Conservation (phyloP, 441 rosid species). For the Pelargonium cotyledonis region DNA sequence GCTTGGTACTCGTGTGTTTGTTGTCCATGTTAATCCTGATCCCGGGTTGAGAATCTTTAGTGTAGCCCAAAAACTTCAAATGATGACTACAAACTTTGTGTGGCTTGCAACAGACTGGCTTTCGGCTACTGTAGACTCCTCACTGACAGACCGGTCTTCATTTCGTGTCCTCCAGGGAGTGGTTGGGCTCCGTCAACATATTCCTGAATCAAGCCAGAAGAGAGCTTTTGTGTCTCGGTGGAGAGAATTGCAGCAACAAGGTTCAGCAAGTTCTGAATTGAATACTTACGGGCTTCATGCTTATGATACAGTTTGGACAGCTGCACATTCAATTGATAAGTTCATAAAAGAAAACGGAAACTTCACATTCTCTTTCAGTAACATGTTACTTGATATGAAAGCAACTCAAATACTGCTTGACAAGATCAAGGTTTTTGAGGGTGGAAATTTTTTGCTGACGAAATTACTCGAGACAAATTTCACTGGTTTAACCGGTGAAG, state of each 20-base stretch:
- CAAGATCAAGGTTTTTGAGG: slow-evolving; percentile 51
- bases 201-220: slow-evolving; percentile 46
- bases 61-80: slow-evolving; percentile 50
- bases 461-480: slow-evolving; percentile 54
- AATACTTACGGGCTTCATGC: slow-evolving; percentile 67
- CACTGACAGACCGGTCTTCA: slow-evolving; percentile 27
- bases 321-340: slow-evolving; percentile 54
- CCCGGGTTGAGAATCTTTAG: slow-evolving; percentile 54
- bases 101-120: slow-evolving; percentile 96
- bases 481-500: slow-evolving; percentile 64
- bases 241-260: slow-evolving; percentile 40
- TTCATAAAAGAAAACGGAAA: slow-evolving; percentile 41
- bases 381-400: slow-evolving; percentile 26
- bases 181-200: slow-evolving; percentile 66
- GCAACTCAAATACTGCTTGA: slow-evolving; percentile 34
- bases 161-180: slow-evolving; percentile 49
- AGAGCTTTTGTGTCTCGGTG: slow-evolving; percentile 39
- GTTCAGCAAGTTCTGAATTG: slow-evolving; percentile 35
- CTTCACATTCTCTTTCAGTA: slow-evolving; percentile 46
- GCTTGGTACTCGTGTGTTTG: slow-evolving; percentile 62
- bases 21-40: slow-evolving; percentile 66
- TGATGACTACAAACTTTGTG: slow-evolving; percentile 61
- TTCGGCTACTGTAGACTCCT: slow-evolving; percentile 63
- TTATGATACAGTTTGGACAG: slow-evolving; percentile 79
- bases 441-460: slow-evolving; percentile 43